Base-by-base conservation (phyloP, 2,329 filamentous ascomycete genomes). In the Phaeosphaeriaceae sp. region DNA sequence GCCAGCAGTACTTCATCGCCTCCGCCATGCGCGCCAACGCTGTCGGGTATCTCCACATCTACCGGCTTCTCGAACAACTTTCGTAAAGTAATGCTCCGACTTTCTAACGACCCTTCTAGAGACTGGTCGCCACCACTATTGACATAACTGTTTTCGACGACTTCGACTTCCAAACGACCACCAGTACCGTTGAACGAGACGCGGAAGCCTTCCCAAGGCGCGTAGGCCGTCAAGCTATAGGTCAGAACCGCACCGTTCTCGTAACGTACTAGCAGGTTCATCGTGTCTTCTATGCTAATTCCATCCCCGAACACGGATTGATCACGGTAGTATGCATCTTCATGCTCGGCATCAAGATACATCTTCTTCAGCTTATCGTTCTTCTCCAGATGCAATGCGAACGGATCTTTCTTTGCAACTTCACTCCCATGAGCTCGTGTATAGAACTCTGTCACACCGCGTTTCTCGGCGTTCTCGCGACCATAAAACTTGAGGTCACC, bases 241-340 rank as follows among this genome's bases (percentile, higher is more conserved):
- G 86, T 87, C 70, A 88, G 74, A 24, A 85, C 82, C 0, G 85
- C 85, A 2, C 85, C 84, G 51, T 80, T 85, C 19, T 79, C 76
- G 66, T 89, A 89, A 51, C 82, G 78, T 21, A 88, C 84, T 47
- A 89, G 77, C 22, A 88, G 74, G 41, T 81, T 85, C 85, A 88
- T 87, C 0, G 86, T 88, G 65, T 89, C 87, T 69, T 89, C 86
- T 57, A 88, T 88, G 62, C 80, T 87, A 54, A 89, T 87, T 1
- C 86, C 87, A 58, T 89, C 86, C 0, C 84, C 80, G 53, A 89
- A 88, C 0, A 88, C 85, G 62, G 82, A 87, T 72, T 88, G 86
- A 65, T 89, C 86, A 0, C 86, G 82, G 58, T 85, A 81, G 64
- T 89, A 89, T 17, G 80, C 81, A 62, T 89, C 87, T 66, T 89